phyloP scores from a whole-genome alignment of 192 early-diverging fungal species.

The Backusella morwellensis region DNA sequence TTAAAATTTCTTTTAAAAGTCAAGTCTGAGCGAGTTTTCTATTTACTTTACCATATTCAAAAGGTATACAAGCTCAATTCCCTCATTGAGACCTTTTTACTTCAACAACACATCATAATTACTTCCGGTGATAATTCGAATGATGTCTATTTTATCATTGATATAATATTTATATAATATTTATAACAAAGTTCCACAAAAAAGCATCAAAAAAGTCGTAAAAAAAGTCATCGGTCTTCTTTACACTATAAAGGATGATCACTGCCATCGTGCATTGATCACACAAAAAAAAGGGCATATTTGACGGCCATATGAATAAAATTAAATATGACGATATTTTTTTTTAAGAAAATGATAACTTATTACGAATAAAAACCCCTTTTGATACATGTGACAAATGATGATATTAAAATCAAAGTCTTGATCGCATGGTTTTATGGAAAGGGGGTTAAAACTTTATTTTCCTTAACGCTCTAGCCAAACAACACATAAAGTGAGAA shows the following conservation, averaged over 20 bases:
- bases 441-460: background rate
- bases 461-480: background rate
- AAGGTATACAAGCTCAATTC: too few species aligned
- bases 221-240: background rate
- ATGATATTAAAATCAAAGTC: background rate
- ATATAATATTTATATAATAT: too few species aligned
- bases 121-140: too few species aligned
- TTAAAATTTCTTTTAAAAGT: too few species aligned
- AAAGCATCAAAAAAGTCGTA: too few species aligned
- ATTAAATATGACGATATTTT: background rate
- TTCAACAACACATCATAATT: too few species aligned
- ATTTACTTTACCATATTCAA: too few species aligned
- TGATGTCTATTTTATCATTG: too few species aligned
- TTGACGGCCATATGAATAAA: background rate
- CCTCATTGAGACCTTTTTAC: too few species aligned
- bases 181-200: too few species aligned
- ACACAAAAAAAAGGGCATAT: background rate
- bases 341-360: background rate
- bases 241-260: background rate
- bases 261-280: background rate
- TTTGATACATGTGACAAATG: background rate
- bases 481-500: background rate
- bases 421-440: slow-evolving; percentile 3
- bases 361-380: background rate
- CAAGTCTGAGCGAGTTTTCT: too few species aligned